Evolutionary conservation across 306 rosid genomes (phyloP).

Genomic region (Senna tora): DNA sequence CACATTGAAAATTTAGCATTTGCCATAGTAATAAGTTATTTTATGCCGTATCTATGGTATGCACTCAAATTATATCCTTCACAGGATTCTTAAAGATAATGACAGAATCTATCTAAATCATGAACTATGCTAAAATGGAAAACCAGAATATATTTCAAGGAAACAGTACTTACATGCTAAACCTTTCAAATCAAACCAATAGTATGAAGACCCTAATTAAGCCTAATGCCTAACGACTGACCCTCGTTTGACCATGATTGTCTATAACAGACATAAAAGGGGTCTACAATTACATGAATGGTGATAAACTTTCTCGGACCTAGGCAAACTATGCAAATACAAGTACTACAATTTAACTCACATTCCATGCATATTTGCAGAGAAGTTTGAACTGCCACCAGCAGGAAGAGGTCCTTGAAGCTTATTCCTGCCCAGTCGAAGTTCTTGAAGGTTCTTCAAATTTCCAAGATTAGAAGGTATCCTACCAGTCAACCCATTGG

Average conservation of each 20-base stretch:
- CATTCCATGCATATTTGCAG: conserved; percentile 57
- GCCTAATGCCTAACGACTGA: conserved; percentile 7
- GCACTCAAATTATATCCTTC: background rate
- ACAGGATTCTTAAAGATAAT: background rate
- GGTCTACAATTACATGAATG: background rate
- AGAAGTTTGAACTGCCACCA: conserved; percentile 38
- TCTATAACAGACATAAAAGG: background rate
- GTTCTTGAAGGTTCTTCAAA: conserved; percentile 74
- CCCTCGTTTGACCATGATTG: background rate
- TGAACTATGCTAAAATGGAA: background rate
- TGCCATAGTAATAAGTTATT: conserved; percentile 10
- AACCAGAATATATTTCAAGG: conserved; percentile 2
- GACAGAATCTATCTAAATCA: conserved; percentile 1
- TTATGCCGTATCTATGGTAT: background rate
- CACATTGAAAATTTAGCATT: conserved; percentile 2
- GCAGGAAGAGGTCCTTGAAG: conserved; percentile 84
- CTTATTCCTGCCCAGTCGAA: conserved; percentile 84
- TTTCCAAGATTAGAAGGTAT: conserved; percentile 76
- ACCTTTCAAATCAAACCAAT: conserved; percentile 14
- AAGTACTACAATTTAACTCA: conserved; percentile 52
- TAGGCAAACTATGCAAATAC: conserved; percentile 20
- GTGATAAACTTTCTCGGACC: conserved; percentile 3
- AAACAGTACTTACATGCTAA: background rate
- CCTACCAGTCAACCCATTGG: conserved; percentile 76
- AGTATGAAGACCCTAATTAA: background rate